phyloP scores from a whole-genome alignment of 768 basidiomycete genomes.

The Pleurotus sapidus region DNA sequence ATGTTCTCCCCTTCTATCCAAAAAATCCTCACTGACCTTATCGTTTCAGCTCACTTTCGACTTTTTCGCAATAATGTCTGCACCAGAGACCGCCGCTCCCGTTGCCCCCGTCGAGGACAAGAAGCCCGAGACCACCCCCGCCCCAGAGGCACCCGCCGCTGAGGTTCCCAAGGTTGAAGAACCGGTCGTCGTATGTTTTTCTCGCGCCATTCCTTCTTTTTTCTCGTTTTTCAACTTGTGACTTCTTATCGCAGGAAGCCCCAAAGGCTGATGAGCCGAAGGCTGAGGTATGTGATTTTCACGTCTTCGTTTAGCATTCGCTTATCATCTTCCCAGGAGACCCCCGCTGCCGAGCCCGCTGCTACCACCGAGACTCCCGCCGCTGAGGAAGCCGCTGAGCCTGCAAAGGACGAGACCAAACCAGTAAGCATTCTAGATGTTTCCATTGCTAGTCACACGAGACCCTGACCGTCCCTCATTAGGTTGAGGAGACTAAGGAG shows the following conservation, averaged over 20 bases:
- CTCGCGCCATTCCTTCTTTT: constrained; percentile 7
- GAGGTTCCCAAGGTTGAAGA: constrained; percentile 43
- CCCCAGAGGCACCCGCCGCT: constrained; percentile 28
- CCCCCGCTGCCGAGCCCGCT: constrained; percentile 25
- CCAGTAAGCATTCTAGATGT: constrained; percentile 24
- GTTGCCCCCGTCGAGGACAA: constrained; percentile 51
- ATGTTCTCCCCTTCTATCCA: constrained; percentile 38
- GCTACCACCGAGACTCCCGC: constrained; percentile 29
- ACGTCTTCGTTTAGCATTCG: not conserved
- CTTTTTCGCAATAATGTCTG: constrained; percentile 77
- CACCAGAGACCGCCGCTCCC: constrained; percentile 53
- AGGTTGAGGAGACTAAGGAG: constrained; percentile 62
- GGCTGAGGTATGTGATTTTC: constrained; percentile 28
- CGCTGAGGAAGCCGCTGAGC: constrained; percentile 30
- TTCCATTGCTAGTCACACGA: not conserved
- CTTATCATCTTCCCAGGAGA: constrained; percentile 27
- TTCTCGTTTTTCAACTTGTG: constrained; percentile 2
- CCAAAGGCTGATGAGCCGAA: constrained; percentile 33
- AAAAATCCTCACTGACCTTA: constrained; percentile 7
- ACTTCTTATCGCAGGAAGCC: constrained; percentile 29
- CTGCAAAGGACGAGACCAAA: constrained; percentile 41
- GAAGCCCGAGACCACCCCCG: constrained; percentile 34
- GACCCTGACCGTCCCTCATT: constrained; percentile 12
- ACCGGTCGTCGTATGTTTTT: constrained; percentile 26
- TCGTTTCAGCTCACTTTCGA: constrained; percentile 47